Base-by-base conservation (phyloP, 1,284 basidiomycete species). In the Apiotrichum sp. region DNA sequence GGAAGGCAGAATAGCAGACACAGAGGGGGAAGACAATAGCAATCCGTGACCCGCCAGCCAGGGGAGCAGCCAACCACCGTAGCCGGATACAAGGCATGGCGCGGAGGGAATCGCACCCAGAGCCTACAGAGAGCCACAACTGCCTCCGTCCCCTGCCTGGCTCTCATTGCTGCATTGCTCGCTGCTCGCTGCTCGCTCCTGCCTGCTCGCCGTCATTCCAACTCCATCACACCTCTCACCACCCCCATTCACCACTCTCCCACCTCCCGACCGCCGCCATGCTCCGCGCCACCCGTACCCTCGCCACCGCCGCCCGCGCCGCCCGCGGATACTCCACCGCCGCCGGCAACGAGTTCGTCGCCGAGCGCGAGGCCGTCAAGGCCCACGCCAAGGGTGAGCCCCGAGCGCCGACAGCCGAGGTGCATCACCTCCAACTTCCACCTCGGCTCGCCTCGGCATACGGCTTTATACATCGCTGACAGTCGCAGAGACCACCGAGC, bases 341-440 rank as follows among this genome's bases (percentile, higher is more conserved):
- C 39, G 51, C 64, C 13, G 65, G 65, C 50, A 71, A 68, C 62
- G 68, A 71, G 47, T 74, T 73, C 51, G 44, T 68, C 46, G 61
- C 66, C 46, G 58, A 69, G 55, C 60, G 71, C 53, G 50, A 58
- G 38, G 69, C 68, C 43, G 67, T 69, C 54, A 63, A 64, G 59
- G 66, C 59, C 31, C 72, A 74, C 65, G 69, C 72, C 62, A 60
- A 59, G 50, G 66, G 72, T 74, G 60, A 49, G 71, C 66, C 9
- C 6, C 14, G n/a, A 29, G 6, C 6, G 4, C n/a, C 42, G 11
- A 6, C 8, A 57, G 29, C 31, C 32, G 42, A 22, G 16, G n/a
- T 43, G 13, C 4, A n/a, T 43, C 16, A 22, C 29, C 42, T 7
- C 29, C 22, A 9, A 34, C 29, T 22, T 3, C 29, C 13, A 11